Evolutionary conservation across 805 yeast genomes (phyloP), one percentile per base, ranked within the genome.

Genomic region (Barnettozyma salicaria): DNA sequence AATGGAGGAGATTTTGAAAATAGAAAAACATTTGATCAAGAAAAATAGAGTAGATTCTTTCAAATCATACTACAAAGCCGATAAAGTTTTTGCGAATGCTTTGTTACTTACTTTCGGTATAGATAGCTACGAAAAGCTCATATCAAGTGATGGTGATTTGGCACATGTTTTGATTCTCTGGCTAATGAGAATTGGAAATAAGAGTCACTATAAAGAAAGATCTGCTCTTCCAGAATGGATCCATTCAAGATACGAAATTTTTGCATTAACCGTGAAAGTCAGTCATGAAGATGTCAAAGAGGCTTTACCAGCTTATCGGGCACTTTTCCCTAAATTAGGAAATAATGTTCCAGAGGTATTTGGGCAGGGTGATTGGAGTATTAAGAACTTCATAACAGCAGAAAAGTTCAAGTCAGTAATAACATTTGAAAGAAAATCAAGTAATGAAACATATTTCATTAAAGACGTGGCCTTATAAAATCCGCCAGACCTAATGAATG

Each of bases 121-220:
- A 9, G 56, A 70, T 4, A 64, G 67, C 16, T 76, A 69, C 47
- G 78, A 74, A 5, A 76, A 73, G 31, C 48, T 82, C 12, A 28
- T 40, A 7, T 49, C 68, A 2, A 63, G 72, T 29, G 64, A 68
- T 28, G 37, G 34, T n/a, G 65, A 76, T 31, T 59, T 76, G 40
- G 79, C 78, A 39, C 81, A 78, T 46, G 70, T 72, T 3, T 61
- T 83, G 56, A 55, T 79, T 16, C 56, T 83, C 27, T 83, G 80
- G 75, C 61, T 82, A 19, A 72, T 82, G 24, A 65, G 87, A 47
- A 70, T 74, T 40, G 61, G 65, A 39, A 80, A 78, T 52, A 63
- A 61, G 20, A 55, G 55, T 14, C 51, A 52, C 7, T 69, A 63
- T 25, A 12, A 36, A 11, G 49, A 39, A 5, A 56, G 44, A 3